These are phyloP conservation scores for Coleophoma crateriformis DNA, from an alignment of 2,329 filamentous ascomycete species.

Conservation along the genomic window DNA sequence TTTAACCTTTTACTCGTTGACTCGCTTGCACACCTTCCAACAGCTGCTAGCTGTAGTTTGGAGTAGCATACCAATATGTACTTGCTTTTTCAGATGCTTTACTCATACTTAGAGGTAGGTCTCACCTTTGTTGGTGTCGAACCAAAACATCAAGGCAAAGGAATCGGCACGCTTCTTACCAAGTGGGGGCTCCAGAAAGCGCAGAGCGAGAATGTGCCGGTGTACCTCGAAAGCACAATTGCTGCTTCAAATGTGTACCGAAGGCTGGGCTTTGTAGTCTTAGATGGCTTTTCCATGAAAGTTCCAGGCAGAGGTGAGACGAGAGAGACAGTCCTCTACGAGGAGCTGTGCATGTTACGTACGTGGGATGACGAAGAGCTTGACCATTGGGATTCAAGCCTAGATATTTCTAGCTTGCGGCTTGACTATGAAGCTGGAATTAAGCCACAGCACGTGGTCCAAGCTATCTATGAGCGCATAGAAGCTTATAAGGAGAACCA, in stretches of 20 bases:
- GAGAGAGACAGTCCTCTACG: constrained; percentile 11
- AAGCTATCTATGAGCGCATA: constrained; percentile 23
- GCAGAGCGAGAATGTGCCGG: constrained; percentile 11
- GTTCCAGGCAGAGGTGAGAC: constrained; percentile 6
- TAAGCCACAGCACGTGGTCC: constrained; percentile 18
- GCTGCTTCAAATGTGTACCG: constrained; percentile 14
- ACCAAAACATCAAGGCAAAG: constrained; percentile 14
- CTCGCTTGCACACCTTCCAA: background rate
- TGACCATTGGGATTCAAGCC: constrained; percentile 21
- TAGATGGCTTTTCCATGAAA: constrained; percentile 16
- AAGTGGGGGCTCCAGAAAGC: constrained; percentile 18
- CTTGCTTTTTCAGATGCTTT: too few relatives aligned
- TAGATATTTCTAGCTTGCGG: constrained; percentile 17
- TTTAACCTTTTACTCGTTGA: background rate
- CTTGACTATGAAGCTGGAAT: constrained; percentile 20
- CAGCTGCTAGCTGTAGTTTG: too few relatives aligned
- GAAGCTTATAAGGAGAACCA: constrained; percentile 34
- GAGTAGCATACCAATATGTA: too few relatives aligned
- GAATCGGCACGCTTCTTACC: constrained; percentile 17
- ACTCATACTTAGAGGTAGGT: constrained; percentile 7
- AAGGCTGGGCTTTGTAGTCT: constrained; percentile 14
- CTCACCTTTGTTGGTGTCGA: constrained; percentile 19
- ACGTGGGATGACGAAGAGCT: constrained; percentile 7
- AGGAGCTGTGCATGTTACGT: constrained; percentile 22
- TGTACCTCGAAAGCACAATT: constrained; percentile 22